Evolutionary conservation across 352 stramenopile species (phyloP).

Genomic region (Globisporangium emineosum): DNA sequence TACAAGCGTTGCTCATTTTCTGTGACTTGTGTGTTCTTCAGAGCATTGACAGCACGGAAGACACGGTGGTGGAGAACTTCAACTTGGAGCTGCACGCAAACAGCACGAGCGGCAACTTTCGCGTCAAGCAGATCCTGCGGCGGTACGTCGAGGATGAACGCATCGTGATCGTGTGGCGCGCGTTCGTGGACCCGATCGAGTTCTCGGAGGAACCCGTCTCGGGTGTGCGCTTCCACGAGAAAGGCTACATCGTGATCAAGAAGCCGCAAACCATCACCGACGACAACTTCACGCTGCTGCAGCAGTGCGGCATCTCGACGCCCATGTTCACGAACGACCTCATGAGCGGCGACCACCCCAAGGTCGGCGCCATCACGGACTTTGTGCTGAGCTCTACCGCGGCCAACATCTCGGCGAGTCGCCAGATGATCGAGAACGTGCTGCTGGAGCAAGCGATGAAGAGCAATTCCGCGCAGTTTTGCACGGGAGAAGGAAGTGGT

Average conservation of each 20-base stretch:
- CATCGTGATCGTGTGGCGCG: conserved; percentile 56
- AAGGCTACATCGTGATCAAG: conserved; percentile 55
- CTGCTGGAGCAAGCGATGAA: conserved; percentile 23
- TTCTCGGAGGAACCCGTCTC: conserved; percentile 35
- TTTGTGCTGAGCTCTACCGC: conserved; percentile 37
- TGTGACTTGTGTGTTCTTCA: conserved; percentile 2
- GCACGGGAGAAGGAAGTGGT: neutral
- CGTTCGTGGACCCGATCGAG: conserved; percentile 46
- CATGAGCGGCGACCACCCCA: conserved; percentile 19
- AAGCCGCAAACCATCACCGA: conserved; percentile 29
- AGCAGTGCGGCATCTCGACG: conserved; percentile 44
- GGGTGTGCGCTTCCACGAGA: conserved; percentile 38
- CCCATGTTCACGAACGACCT: conserved; percentile 34
- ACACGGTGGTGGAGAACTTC: conserved; percentile 60
- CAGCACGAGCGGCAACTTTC: conserved; percentile 45
- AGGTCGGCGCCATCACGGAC: conserved; percentile 35
- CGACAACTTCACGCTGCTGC: conserved; percentile 36
- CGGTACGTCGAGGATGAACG: conserved; percentile 59
- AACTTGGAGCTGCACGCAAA: conserved; percentile 52
- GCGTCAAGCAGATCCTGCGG: conserved; percentile 56
- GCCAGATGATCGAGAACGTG: conserved; percentile 52
- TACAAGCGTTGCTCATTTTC: neutral
- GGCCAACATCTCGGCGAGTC: conserved; percentile 32
- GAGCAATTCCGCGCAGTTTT: neutral
- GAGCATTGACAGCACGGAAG: conserved; percentile 32